phyloP scores from a whole-genome alignment of 139 green algal genomes.

The Zygnema cylindricum region DNA sequence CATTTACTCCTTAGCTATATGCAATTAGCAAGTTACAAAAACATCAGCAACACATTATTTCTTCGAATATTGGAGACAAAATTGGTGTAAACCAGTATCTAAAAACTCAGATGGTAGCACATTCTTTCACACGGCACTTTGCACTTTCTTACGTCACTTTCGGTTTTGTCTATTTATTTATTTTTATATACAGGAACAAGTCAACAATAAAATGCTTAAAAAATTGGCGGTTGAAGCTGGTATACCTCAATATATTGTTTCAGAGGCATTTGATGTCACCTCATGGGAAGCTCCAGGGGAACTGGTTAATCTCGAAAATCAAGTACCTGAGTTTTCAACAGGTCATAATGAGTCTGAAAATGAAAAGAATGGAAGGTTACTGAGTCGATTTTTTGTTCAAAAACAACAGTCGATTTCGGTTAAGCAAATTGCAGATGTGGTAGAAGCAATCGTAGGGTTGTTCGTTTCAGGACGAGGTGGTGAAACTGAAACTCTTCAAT shows the following conservation, averaged over 20 bases:
- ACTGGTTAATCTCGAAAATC: not conserved
- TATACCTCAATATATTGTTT: not conserved
- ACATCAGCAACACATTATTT: too few relatives aligned
- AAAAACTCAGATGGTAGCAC: too few relatives aligned
- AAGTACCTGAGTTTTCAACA: too few relatives aligned
- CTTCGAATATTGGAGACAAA: too few relatives aligned
- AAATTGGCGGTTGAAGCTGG: not conserved
- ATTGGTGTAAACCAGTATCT: too few relatives aligned
- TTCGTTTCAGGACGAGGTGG: not conserved
- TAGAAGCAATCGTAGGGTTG: not conserved
- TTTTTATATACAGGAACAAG: not conserved
- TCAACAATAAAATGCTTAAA: not conserved
- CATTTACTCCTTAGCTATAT: too few relatives aligned
- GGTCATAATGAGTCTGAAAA: not conserved
- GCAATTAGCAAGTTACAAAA: too few relatives aligned
- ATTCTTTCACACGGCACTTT: too few relatives aligned
- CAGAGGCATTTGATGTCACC: not conserved
- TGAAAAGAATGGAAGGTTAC: not conserved
- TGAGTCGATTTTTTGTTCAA: not conserved
- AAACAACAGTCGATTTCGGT: not conserved
- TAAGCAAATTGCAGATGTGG: not conserved
- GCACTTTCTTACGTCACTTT: too few relatives aligned
- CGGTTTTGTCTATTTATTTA: too few relatives aligned
- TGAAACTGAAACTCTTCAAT: not conserved
- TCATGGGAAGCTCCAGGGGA: conserved; percentile 17